Conservation (phyloP, 352 stramenopile species). For the Globisporangium uncinulatum region DNA sequence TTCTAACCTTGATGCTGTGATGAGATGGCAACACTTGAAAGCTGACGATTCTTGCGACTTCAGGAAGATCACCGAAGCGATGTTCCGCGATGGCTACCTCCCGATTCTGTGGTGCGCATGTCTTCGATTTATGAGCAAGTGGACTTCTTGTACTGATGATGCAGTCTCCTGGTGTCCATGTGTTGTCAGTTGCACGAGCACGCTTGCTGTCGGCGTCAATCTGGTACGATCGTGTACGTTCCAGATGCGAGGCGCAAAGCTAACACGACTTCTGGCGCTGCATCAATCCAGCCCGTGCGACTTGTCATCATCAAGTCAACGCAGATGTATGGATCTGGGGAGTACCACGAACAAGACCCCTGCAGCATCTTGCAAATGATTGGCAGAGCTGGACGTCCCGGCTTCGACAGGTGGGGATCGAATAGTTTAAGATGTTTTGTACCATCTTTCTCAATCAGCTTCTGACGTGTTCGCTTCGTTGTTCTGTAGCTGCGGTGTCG, state of each 20-base stretch:
- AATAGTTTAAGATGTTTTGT: too few relatives aligned
- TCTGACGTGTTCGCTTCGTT: background rate
- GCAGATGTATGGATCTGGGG: constrained; percentile 19
- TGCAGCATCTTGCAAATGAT: constrained; percentile 36
- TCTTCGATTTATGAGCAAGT: background rate
- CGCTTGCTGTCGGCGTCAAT: constrained; percentile 37
- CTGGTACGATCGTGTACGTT: constrained; percentile 18
- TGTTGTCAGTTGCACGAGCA: constrained; percentile 25
- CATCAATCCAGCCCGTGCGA: constrained; percentile 21
- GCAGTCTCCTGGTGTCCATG: background rate
- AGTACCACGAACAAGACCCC: constrained; percentile 21
- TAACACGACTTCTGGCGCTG: background rate
- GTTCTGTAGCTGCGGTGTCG: constrained; percentile 12
- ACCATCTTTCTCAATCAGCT: background rate
- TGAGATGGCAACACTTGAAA: background rate
- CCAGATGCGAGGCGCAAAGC: background rate
- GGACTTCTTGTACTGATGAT: background rate
- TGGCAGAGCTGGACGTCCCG: constrained; percentile 26
- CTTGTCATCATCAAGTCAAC: constrained; percentile 41
- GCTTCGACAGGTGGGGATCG: constrained; percentile 22
- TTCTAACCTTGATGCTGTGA: background rate
- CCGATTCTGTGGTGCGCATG: constrained; percentile 26
- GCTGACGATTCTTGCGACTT: background rate
- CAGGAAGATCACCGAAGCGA: constrained; percentile 21
- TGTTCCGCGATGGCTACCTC: constrained; percentile 24